Evolutionary conservation across 2,329 filamentous ascomycete genomes (phyloP), one percentile per base, ranked within the genome.

Genomic region (Colletotrichum caudatum): DNA sequence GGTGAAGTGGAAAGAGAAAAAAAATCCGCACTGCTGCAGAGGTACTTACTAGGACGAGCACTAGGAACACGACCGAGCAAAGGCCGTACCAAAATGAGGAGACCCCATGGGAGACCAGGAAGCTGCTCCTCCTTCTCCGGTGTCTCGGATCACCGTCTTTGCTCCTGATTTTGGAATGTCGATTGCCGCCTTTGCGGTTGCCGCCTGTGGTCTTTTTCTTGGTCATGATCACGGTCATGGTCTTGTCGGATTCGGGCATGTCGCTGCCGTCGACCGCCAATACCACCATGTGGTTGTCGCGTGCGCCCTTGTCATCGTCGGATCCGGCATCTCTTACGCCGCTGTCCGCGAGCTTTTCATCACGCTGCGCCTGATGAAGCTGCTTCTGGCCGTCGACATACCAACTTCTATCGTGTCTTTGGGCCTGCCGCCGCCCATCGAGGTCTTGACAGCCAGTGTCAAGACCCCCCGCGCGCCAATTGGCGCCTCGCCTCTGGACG

Each of bases 71-170:
- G 39, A 71, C 70, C 67, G 70, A 71, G 61, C 66, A 72, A 69
- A 66, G 60, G 70, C 70, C 70, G 67, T 72, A 72, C 61, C 65
- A 69, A 72, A 72, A 62, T n/a, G 70, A 69, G 70, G 70, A 72
- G 67, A 72, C 66, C 70, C 70, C 70, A 51, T 70, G 70, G 66
- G 70, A 71, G 61, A 72, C 70, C 66, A 72, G 61, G 61, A 72
- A 66, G 69, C 69, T 71, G 48, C 70, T 72, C 67, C 70, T 72
- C 66, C 69, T 71, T 69, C 54, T 71, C 65, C 69, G 69, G 59
- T 60, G 60, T 66, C 60, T 63, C 64, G 65, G 54, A 50, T 41
- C 48, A 5, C 35, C 54, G 54, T 16, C 33, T 26, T 59, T 58
- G 53, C 23, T 46, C 54, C 48, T 44, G 33, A 39, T 26, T 23